These are phyloP conservation scores for Diaporthe eres DNA, from an alignment of 2,329 filamentous ascomycete genomes.

Conservation along the genomic window DNA sequence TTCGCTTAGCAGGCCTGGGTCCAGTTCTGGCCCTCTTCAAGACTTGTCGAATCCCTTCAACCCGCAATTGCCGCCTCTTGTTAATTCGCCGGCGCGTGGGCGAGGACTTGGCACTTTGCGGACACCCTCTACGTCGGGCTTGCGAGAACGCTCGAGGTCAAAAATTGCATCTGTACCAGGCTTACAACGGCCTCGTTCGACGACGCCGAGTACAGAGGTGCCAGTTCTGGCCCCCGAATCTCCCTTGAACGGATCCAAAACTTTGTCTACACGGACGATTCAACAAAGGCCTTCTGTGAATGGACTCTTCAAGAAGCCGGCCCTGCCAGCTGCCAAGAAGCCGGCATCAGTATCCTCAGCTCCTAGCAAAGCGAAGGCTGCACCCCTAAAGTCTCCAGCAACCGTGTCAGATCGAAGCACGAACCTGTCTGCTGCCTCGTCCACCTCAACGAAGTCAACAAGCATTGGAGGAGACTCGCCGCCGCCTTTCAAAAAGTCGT, in stretches of 20 bases:
- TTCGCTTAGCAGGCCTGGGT: conserved; percentile 66
- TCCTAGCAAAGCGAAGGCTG: conserved; percentile 56
- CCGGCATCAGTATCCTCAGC: conserved; percentile 46
- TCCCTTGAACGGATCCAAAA: conserved; percentile 62
- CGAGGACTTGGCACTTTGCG: conserved; percentile 53
- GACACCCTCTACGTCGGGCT: conserved; percentile 50
- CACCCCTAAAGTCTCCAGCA: conserved; percentile 54
- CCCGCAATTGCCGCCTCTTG: conserved; percentile 58
- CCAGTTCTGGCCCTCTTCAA: conserved; percentile 65
- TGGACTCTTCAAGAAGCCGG: conserved; percentile 69
- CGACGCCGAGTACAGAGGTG: conserved; percentile 59
- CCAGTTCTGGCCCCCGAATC: conserved; percentile 46
- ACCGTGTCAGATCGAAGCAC: conserved; percentile 54
- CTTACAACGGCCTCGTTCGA: conserved; percentile 48
- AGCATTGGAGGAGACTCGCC: conserved; percentile 48
- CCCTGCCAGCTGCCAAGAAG: conserved; percentile 57
- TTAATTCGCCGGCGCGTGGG: conserved; percentile 59
- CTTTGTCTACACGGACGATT: conserved; percentile 59
- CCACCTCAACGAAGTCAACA: conserved; percentile 55
- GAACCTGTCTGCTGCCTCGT: conserved; percentile 54
- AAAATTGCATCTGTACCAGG: conserved; percentile 54
- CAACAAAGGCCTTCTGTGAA: conserved; percentile 68
- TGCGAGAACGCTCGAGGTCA: conserved; percentile 45
- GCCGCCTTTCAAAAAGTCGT: conserved; percentile 73
- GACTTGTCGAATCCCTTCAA: conserved; percentile 60